A percentile compares a stretch with the other conserved stretches of the same genome.
These are phyloP conservation scores for Mycena venus DNA, from an alignment of 768 basidiomycete genomes.

Conservation along the genomic window DNA sequence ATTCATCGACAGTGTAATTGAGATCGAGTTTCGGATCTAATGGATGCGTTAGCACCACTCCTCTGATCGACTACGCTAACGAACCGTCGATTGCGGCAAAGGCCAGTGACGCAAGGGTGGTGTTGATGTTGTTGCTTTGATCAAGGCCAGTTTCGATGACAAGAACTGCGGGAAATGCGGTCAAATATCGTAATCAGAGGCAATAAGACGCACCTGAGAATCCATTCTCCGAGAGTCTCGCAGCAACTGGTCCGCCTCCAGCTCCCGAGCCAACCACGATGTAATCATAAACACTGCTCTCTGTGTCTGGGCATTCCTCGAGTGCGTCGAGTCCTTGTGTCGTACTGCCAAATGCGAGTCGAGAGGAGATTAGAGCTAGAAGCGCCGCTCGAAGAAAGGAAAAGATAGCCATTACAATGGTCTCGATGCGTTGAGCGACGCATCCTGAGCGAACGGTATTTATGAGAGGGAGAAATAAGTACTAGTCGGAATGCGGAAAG, in stretches of 20 bases:
- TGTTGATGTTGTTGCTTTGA: conserved; percentile 34
- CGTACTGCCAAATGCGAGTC: neutral
- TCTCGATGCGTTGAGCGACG: neutral
- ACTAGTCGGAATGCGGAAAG: neutral
- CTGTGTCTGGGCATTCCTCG: neutral
- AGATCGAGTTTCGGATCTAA: conserved; percentile 41
- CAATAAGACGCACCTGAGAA: conserved; percentile 31
- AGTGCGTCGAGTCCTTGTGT: neutral
- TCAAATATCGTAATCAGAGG: neutral
- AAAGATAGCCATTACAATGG: neutral
- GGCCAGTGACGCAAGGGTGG: conserved; percentile 24
- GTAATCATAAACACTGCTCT: conserved; percentile 29
- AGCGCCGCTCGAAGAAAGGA: neutral
- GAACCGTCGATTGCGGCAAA: neutral
- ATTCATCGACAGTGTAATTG: conserved; percentile 43
- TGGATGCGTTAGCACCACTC: neutral
- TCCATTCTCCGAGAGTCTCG: conserved; percentile 37
- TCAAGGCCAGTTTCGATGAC: conserved; percentile 42
- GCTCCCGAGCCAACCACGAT: too few relatives aligned
- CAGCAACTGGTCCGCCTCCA: conserved; percentile 42
- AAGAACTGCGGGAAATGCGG: conserved; percentile 31
- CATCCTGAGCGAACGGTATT: neutral
- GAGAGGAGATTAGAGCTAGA: neutral
- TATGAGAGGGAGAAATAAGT: neutral
- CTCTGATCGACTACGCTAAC: neutral